These are phyloP conservation scores for Gastrolobium villosum DNA, from an alignment of 306 rosid species.

Conservation along the genomic window DNA sequence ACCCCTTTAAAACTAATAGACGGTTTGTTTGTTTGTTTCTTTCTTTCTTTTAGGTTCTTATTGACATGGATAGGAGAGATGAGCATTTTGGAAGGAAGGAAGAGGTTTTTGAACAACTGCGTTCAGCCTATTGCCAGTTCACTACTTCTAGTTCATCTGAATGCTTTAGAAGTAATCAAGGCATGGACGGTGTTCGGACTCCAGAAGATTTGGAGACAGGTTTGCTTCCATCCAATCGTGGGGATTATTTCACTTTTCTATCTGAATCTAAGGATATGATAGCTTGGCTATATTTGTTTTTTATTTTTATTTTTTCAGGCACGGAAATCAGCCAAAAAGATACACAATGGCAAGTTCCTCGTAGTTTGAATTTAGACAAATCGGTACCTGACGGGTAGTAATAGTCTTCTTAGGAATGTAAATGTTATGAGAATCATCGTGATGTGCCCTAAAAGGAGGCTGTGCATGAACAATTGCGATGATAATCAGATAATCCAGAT, in stretches of 20 bases:
- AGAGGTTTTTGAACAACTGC: conserved; percentile 66
- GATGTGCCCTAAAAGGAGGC: not conserved
- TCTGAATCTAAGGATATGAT: conserved; percentile 43
- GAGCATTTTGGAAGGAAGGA: conserved; percentile 67
- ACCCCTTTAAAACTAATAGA: conserved; percentile 31
- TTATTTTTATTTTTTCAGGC: conserved; percentile 60
- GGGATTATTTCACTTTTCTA: conserved; percentile 39
- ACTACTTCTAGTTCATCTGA: conserved; percentile 45
- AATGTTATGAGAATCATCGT: conserved; percentile 4
- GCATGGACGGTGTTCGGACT: conserved; percentile 27
- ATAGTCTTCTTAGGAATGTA: not conserved
- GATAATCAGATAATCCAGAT: conserved; percentile 15
- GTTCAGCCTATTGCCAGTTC: conserved; percentile 71
- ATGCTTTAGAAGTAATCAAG: conserved; percentile 46
- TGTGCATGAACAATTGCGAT: conserved; percentile 11
- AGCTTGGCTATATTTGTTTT: conserved; percentile 45
- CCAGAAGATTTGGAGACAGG: conserved; percentile 60
- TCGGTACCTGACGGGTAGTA: conserved; percentile 30
- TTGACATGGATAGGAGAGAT: conserved; percentile 87
- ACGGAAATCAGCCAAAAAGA: conserved; percentile 35
- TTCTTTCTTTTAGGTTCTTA: conserved; percentile 62
- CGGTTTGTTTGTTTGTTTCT: not conserved
- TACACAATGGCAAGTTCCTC: conserved; percentile 44
- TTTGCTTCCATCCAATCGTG: conserved; percentile 60
- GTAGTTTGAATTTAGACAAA: conserved; percentile 42